Base-by-base conservation (phyloP, 2,329 filamentous ascomycete species). In the Colletotrichum filicis region DNA sequence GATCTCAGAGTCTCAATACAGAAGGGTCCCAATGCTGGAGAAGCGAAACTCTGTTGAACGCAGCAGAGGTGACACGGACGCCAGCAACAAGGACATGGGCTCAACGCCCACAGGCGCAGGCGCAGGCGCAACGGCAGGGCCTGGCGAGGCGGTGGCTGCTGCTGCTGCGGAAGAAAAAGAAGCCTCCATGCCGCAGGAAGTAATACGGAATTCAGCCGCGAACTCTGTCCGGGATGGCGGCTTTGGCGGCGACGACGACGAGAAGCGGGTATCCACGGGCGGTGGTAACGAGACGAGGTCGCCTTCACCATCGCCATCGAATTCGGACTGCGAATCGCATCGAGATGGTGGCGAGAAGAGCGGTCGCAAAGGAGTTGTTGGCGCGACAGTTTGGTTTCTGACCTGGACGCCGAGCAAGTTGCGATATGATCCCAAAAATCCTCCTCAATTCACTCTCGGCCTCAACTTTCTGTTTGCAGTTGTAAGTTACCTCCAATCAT, bases 401-500 rank as follows among this genome's bases (percentile, higher is more conserved):
- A 84, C 84, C 46, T 94, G 89, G 87, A 90, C 89, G 46, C 93
- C 93, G 0, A 85, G 86, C 65, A 86, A 88, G 76, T 93, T 92
- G 79, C 90, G 93, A 58, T 95, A 92, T 84, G 87, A 94, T 76
- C 87, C 91, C 0, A 80, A 89, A 0, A 87, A 89, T 67, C 93
- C 93, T 8, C 92, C 92, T 0, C 85, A 87, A 37, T 94, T 96
- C 80, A 92, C 89, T 1, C 83, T 94, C 76, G 84, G 85, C 3
- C 84, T 94, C 79, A 95, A 95, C 77, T 79, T 95, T 3, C 82
- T 95, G 1, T 94, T 95, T 74, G 92, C 88, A 1, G 87, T 93
- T 77, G 92, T 88, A 76, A 75, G 82, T 77, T 5, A 16, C 19
- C 19, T 3, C 2, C 8, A 22, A 46, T 63, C 19, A 6, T n/a